Percentiles rank a stretch among this genome's conserved stretches.
Conservation (phyloP, 2,329 filamentous ascomycete species). For the Kalmusia sp. region DNA sequence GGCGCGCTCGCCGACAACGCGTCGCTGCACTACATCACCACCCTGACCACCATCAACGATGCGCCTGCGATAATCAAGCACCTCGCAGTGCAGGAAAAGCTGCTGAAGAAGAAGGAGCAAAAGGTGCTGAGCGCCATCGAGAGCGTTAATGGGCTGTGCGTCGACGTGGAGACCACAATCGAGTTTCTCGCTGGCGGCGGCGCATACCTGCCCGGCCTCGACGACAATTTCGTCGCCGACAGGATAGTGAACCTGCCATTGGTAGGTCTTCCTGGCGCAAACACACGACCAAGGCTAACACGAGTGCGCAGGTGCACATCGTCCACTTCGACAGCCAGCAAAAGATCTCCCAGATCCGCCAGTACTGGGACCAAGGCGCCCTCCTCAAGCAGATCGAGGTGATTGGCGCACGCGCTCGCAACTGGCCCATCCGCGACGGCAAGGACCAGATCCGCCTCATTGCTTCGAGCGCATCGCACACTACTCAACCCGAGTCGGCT, state of each 20-base stretch:
- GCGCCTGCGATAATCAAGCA: slow-evolving; percentile 83
- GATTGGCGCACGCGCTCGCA: slow-evolving; percentile 86
- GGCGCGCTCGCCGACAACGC: slow-evolving; percentile 54
- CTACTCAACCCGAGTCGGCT: slow-evolving; percentile 34
- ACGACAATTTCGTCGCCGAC: slow-evolving; percentile 93
- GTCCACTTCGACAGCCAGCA: slow-evolving; percentile 79
- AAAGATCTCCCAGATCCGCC: slow-evolving; percentile 85
- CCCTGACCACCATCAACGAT: slow-evolving; percentile 76
- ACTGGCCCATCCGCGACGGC: slow-evolving; percentile 93
- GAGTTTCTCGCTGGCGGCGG: slow-evolving; percentile 85
- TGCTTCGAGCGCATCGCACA: slow-evolving; percentile 61
- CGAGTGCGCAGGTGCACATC: slow-evolving; percentile 67
- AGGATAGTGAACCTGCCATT: slow-evolving; percentile 79
- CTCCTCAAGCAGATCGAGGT: slow-evolving; percentile 92
- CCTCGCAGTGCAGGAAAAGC: slow-evolving; percentile 71
- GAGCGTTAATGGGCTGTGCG: slow-evolving; percentile 69
- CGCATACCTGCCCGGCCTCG: slow-evolving; percentile 83
- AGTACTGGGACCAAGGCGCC: slow-evolving; percentile 94
- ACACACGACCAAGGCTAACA: slow-evolving; percentile 20
- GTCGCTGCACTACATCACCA: slow-evolving; percentile 82
- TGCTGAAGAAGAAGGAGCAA: slow-evolving; percentile 84
- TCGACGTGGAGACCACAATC: slow-evolving; percentile 82
- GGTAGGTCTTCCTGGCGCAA: slow-evolving; percentile 63
- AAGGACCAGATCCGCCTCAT: slow-evolving; percentile 84
- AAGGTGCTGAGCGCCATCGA: slow-evolving; percentile 78